Evolutionary conservation across 2,329 filamentous ascomycete species (phyloP).

Genomic region (Colletotrichum camelliae): DNA sequence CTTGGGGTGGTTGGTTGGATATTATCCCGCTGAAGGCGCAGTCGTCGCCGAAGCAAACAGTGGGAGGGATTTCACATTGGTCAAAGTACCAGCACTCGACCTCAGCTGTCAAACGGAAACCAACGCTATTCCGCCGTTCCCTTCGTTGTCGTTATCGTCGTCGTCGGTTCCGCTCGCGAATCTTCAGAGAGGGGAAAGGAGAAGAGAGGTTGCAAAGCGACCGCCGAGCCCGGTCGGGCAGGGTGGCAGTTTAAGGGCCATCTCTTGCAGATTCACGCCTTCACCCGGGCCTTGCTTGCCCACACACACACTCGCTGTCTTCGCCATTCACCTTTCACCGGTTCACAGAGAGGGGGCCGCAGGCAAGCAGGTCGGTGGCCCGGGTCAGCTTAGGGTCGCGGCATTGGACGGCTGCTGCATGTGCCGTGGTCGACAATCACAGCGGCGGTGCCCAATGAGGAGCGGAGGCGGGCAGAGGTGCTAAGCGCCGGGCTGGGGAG

Average conservation of each 20-base stretch:
- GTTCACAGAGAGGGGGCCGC: neutral
- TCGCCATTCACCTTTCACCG: neutral
- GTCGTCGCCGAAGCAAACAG: conserved; percentile 15
- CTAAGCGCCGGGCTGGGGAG: conserved; percentile 21
- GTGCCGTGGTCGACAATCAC: conserved; percentile 22
- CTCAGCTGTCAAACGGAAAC: neutral
- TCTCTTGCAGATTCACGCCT: neutral
- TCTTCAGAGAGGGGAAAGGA: neutral
- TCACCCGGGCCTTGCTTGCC: neutral
- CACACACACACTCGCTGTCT: neutral
- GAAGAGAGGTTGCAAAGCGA: neutral
- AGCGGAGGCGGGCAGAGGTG: conserved; percentile 1
- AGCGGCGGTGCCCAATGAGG: conserved; percentile 18
- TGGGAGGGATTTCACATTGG: conserved; percentile 8
- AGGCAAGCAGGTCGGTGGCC: neutral
- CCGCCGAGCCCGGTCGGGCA: neutral
- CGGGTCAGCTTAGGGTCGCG: conserved; percentile 12
- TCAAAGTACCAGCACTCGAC: conserved; percentile 18
- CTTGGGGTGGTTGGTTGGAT: neutral
- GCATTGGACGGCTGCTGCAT: conserved; percentile 19
- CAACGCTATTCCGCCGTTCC: neutral
- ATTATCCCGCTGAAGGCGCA: neutral
- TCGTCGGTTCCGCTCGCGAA: neutral
- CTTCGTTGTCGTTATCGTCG: neutral
- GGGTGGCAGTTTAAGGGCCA: conserved; percentile 22